Conservation (phyloP, 805 yeast species). For the Kazachstania bromeliacearum region DNA sequence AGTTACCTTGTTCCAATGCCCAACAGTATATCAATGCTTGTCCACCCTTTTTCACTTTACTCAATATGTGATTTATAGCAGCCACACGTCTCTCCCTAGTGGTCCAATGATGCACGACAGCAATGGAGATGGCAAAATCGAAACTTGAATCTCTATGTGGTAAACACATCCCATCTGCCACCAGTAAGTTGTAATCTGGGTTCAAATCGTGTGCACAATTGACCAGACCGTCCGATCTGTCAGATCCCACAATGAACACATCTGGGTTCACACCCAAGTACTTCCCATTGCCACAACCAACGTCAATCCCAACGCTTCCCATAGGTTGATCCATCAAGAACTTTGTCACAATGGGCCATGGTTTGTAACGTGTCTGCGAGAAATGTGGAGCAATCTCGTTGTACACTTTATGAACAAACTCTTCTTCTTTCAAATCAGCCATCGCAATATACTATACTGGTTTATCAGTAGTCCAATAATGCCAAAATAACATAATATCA, state of each 20-base stretch:
- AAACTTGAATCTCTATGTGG: constrained; percentile 41
- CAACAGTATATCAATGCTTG: constrained; percentile 80
- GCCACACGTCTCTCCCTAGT: constrained; percentile 67
- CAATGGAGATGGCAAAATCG: constrained; percentile 90
- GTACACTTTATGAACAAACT: constrained; percentile 84
- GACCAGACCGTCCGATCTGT: constrained; percentile 60
- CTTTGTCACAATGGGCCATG: constrained; percentile 90
- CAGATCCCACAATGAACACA: constrained; percentile 63
- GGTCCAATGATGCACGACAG: constrained; percentile 94
- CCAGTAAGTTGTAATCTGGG: constrained; percentile 42
- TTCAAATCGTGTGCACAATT: constrained; percentile 46
- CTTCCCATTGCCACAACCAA: constrained; percentile 97
- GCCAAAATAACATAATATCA: too few relatives aligned
- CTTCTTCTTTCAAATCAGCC: constrained; percentile 48
- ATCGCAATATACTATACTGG: too few relatives aligned
- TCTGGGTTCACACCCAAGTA: constrained; percentile 65
- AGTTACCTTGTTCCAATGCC: constrained; percentile 88
- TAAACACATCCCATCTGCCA: constrained; percentile 69
- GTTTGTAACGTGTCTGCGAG: constrained; percentile 86
- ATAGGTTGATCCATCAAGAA: constrained; percentile 43
- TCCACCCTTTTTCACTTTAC: constrained; percentile 51
- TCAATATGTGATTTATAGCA: constrained; percentile 63
- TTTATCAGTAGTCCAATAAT: too few relatives aligned
- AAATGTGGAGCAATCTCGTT: constrained; percentile 89
- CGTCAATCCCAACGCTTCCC: constrained; percentile 75